Evolutionary conservation across 495 filamentous ascomycete genomes (phyloP).

Genomic region (Penicillium antarcticum): DNA sequence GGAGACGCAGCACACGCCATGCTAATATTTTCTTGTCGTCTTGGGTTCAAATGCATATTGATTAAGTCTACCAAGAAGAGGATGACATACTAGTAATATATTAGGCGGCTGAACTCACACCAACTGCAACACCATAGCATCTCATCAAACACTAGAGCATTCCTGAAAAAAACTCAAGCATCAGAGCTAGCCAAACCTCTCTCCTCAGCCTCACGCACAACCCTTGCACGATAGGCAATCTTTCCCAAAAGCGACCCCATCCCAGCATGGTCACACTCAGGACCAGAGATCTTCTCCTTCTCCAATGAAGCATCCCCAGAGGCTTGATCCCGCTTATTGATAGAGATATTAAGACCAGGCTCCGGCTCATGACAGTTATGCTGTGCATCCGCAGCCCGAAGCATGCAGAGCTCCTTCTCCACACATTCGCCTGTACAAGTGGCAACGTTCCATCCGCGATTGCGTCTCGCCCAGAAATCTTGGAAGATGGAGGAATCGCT

Average conservation of each 20-base stretch:
- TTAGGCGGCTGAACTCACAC: too few relatives aligned
- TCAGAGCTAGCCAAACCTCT: neutral
- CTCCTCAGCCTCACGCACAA: neutral
- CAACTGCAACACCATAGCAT: too few relatives aligned
- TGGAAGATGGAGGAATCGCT: conserved; percentile 32
- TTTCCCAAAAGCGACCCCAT: conserved; percentile 20
- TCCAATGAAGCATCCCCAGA: neutral
- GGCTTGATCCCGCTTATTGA: conserved; percentile 14
- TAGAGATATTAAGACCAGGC: conserved; percentile 22
- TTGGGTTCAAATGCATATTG: too few relatives aligned
- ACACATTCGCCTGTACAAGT: conserved; percentile 35
- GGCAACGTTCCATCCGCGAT: conserved; percentile 31
- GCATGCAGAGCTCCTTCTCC: conserved; percentile 35
- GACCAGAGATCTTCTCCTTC: neutral
- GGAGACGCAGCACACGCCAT: conserved; percentile 52
- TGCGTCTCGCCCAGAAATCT: conserved; percentile 34
- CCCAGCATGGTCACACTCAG: conserved; percentile 26
- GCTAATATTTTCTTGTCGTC: too few relatives aligned
- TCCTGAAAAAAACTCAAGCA: neutral
- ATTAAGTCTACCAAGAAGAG: too few relatives aligned
- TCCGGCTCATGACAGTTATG: conserved; percentile 24
- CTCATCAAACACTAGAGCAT: too few relatives aligned
- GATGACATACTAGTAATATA: too few relatives aligned
- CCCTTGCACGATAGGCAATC: conserved; percentile 11
- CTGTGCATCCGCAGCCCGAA: conserved; percentile 39